Conservation (phyloP, 768 basidiomycete species). For the Amanita jacksonii region DNA sequence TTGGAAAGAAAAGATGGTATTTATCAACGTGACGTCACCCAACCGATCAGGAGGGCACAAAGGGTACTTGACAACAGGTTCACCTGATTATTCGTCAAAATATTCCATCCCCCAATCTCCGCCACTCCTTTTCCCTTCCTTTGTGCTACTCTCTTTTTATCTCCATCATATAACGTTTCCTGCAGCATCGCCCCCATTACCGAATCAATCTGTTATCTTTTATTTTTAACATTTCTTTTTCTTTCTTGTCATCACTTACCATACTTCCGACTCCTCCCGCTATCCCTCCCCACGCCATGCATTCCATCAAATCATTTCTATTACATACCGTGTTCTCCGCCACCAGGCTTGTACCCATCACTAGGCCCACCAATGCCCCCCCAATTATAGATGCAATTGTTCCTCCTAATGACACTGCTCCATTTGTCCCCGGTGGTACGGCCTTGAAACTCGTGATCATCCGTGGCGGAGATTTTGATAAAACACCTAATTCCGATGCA, state of each 20-base stretch:
- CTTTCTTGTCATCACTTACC: slow-evolving; percentile 29
- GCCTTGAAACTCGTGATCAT: slow-evolving; percentile 68
- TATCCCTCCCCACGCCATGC: slow-evolving; percentile 50
- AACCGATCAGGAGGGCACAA: slow-evolving; percentile 22
- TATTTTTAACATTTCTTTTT: slow-evolving; percentile 4
- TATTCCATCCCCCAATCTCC: slow-evolving; percentile 51
- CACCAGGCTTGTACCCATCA: slow-evolving; percentile 45
- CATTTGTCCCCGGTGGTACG: slow-evolving; percentile 89
- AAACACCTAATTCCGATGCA: slow-evolving; percentile 87
- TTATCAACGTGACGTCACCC: slow-evolving; percentile 13
- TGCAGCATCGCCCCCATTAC: slow-evolving; percentile 85
- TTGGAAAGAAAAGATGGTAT: not conserved
- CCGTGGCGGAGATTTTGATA: slow-evolving; percentile 57
- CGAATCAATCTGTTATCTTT: slow-evolving; percentile 60
- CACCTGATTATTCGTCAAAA: slow-evolving; percentile 83
- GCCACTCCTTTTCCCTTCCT: slow-evolving; percentile 34
- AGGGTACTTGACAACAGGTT: slow-evolving; percentile 32
- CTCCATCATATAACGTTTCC: slow-evolving; percentile 59
- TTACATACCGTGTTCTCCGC: slow-evolving; percentile 54
- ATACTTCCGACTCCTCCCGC: slow-evolving; percentile 76
- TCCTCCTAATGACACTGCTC: slow-evolving; percentile 70
- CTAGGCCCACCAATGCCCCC: slow-evolving; percentile 60
- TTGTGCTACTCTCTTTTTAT: slow-evolving; percentile 53
- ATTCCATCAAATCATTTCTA: slow-evolving; percentile 26
- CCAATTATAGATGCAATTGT: slow-evolving; percentile 66